Evolutionary conservation across 768 basidiomycete genomes (phyloP).

Genomic region (Panus rudis): DNA sequence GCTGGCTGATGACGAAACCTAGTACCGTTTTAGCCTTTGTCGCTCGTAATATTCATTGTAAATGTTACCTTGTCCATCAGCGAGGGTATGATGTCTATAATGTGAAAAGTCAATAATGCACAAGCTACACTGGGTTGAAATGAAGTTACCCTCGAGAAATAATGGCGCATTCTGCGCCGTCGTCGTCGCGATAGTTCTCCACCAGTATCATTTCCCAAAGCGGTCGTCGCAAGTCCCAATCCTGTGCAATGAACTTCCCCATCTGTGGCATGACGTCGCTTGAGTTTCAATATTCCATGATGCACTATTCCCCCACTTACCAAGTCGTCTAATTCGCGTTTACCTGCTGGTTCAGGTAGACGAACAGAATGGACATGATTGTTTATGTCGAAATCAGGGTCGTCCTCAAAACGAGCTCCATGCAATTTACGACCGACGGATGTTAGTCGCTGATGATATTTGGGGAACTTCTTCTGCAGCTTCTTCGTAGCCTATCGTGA

Average conservation of each 20-base stretch:
- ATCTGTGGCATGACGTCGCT: conserved; percentile 7
- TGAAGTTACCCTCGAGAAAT: conserved; percentile 13
- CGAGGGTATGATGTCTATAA: conserved; percentile 16
- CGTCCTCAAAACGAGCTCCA: conserved; percentile 16
- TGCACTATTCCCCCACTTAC: too few species aligned
- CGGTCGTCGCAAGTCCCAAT: conserved; percentile 15
- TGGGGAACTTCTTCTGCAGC: conserved; percentile 14
- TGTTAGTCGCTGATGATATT: conserved; percentile 13
- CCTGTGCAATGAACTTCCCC: conserved; percentile 16
- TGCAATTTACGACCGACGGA: conserved; percentile 14
- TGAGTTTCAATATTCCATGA: too few species aligned
- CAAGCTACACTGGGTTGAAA: not conserved
- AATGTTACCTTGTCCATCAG: conserved; percentile 17
- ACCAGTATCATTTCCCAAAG: conserved; percentile 16
- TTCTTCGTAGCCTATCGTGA: conserved; percentile 4
- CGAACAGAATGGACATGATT: conserved; percentile 12
- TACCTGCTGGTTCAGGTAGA: conserved; percentile 17
- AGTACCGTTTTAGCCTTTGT: not conserved
- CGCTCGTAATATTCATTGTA: not conserved
- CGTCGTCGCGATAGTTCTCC: conserved; percentile 17
- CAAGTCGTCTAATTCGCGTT: conserved; percentile 14
- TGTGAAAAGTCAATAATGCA: not conserved
- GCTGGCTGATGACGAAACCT: conserved; percentile 19
- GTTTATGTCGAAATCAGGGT: conserved; percentile 14
- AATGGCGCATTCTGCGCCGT: conserved; percentile 15